Conservation (phyloP, 345 rosid species). For the Murraya koenigii region DNA sequence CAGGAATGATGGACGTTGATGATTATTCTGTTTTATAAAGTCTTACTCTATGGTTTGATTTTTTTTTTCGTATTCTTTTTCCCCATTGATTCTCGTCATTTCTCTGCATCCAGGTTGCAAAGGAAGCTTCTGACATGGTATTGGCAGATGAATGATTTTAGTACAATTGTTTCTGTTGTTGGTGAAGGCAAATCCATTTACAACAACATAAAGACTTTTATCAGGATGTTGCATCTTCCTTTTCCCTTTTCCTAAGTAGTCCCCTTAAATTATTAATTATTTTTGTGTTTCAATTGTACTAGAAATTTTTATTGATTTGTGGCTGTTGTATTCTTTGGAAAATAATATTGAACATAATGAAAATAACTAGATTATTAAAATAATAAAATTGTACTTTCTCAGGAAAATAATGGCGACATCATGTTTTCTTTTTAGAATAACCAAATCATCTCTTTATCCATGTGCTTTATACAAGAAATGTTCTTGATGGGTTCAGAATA, state of each 20-base stretch:
- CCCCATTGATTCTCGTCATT: neutral
- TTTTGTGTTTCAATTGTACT: neutral
- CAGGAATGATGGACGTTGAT: neutral
- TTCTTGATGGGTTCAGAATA: too few relatives aligned
- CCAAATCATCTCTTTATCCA: too few relatives aligned
- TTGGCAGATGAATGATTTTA: slow-evolving; percentile 75
- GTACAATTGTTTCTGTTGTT: slow-evolving; percentile 68
- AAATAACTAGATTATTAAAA: too few relatives aligned
- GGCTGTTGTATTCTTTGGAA: neutral
- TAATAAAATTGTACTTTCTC: too few relatives aligned
- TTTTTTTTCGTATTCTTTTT: neutral
- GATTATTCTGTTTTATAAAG: neutral
- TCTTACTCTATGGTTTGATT: neutral
- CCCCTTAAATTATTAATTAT: neutral
- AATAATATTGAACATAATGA: neutral
- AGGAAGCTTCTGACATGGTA: slow-evolving; percentile 86
- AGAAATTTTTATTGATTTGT: neutral
- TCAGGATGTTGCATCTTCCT: slow-evolving; percentile 33
- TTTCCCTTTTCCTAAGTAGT: neutral
- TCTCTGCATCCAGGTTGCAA: slow-evolving; percentile 53
- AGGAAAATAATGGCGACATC: neutral
- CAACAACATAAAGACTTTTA: slow-evolving; percentile 76
- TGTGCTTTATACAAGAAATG: too few relatives aligned
- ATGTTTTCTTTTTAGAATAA: neutral
- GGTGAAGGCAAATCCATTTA: slow-evolving; percentile 78